Evolutionary conservation across 2,329 filamentous ascomycete species (phyloP).

Genomic region (Cladosporium sp.): DNA sequence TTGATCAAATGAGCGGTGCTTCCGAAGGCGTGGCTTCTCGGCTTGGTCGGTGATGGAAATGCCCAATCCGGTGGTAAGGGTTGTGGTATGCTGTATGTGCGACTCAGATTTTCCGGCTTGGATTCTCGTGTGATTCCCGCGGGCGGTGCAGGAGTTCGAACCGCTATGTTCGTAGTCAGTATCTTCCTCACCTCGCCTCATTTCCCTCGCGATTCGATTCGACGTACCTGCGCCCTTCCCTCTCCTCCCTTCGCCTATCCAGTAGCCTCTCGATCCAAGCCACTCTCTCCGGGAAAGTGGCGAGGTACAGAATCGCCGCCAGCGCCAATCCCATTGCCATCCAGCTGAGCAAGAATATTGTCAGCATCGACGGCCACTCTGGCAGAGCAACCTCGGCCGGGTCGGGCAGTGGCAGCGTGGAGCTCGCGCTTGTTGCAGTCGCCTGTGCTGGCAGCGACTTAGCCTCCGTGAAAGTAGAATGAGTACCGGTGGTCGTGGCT

Average conservation of each 20-base stretch:
- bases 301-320: slow-evolving; percentile 19
- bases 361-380: slow-evolving; percentile 8
- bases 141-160: too few relatives aligned
- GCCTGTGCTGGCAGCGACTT: background rate
- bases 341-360: slow-evolving; percentile 17
- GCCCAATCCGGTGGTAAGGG: background rate
- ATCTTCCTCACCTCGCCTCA: too few relatives aligned
- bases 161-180: too few relatives aligned
- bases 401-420: background rate
- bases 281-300: slow-evolving; percentile 20
- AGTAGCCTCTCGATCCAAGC: background rate
- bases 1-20: background rate
- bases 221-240: background rate
- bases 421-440: too few relatives aligned
- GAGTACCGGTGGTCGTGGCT: background rate
- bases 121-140: background rate
- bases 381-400: background rate
- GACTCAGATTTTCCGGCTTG: background rate
- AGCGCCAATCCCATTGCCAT: slow-evolving; percentile 11
- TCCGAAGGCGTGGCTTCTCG: background rate
- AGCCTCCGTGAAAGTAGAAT: background rate
- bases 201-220: too few relatives aligned
- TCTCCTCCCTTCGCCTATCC: background rate
- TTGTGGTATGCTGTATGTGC: background rate
- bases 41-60: background rate